phyloP scores from a whole-genome alignment of 345 rosid species.

The Eucalyptus marginata region DNA sequence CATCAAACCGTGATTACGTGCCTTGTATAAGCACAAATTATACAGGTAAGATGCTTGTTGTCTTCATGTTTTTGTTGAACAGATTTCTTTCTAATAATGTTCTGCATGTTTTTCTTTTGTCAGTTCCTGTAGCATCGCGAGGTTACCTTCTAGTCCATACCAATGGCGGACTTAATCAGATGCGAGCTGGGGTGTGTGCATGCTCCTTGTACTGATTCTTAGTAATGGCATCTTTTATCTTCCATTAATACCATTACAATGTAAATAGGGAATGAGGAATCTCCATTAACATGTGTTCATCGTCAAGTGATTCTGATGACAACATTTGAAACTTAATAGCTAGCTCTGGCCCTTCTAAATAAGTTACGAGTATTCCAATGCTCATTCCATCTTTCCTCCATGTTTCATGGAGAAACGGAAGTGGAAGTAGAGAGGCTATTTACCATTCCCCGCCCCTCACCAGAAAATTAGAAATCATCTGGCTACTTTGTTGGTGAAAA shows the following conservation, averaged over 20 bases:
- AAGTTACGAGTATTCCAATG: background rate
- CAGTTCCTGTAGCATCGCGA: slow-evolving; percentile 25
- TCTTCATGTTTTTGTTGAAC: background rate
- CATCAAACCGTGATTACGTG: slow-evolving; percentile 39
- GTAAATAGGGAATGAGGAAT: background rate
- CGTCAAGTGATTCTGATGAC: background rate
- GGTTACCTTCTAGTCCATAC: slow-evolving; percentile 91
- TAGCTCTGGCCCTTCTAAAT: background rate
- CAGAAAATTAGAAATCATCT: background rate
- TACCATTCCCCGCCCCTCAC: background rate
- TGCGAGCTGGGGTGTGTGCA: slow-evolving; percentile 81
- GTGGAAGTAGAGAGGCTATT: background rate
- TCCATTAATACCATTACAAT: background rate
- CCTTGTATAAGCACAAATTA: slow-evolving; percentile 57
- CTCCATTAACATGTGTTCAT: background rate
- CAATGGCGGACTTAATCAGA: slow-evolving; percentile 97
- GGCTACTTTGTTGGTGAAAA: background rate
- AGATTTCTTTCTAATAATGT: background rate
- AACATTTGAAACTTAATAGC: background rate
- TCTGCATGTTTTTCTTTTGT: background rate
- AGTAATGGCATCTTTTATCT: background rate
- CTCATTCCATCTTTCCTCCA: background rate
- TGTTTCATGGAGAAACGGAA: background rate
- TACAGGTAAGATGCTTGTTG: slow-evolving; percentile 25
- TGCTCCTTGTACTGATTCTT: background rate